phyloP scores from a whole-genome alignment of 495 filamentous ascomycete species.

The Aspergillus panamensis region DNA sequence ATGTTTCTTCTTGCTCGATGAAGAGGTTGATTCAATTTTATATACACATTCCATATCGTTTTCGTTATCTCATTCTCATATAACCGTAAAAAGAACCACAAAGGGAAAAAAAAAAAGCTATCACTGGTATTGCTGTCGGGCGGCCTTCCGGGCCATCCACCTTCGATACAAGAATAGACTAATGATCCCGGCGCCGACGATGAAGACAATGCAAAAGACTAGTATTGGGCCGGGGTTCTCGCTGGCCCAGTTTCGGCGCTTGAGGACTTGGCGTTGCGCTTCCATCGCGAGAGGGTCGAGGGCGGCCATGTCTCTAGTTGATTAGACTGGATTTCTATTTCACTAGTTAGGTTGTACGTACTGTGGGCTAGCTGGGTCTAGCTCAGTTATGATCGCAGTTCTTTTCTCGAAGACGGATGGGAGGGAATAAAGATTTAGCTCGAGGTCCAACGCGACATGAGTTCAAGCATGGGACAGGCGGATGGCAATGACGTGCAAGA shows the following conservation, averaged over 20 bases:
- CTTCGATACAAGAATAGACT: slow-evolving; percentile 44
- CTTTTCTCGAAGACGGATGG: not conserved
- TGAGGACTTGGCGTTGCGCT: slow-evolving; percentile 23
- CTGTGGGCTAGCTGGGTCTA: not conserved
- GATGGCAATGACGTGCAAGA: slow-evolving; percentile 25
- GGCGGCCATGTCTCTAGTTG: slow-evolving; percentile 36
- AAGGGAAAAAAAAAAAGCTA: slow-evolving; percentile 1
- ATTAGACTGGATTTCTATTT: not conserved
- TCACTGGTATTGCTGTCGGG: slow-evolving; percentile 28
- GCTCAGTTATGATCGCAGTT: not conserved
- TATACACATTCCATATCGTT: too few relatives aligned
- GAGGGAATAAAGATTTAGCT: not conserved
- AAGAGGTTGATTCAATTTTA: too few relatives aligned
- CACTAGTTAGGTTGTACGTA: not conserved
- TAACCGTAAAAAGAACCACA: slow-evolving; percentile 9
- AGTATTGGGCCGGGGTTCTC: slow-evolving; percentile 50
- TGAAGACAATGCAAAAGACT: slow-evolving; percentile 52
- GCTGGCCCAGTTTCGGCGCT: slow-evolving; percentile 48
- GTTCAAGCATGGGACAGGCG: slow-evolving; percentile 5
- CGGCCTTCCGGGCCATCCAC: slow-evolving; percentile 35
- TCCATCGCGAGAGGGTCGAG: slow-evolving; percentile 28
- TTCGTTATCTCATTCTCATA: too few relatives aligned
- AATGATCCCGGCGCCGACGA: slow-evolving; percentile 42
- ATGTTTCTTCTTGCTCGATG: too few relatives aligned
- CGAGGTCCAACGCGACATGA: not conserved